phyloP scores from a whole-genome alignment of 2,329 filamentous ascomycete species.

The Calonectria honghensis region DNA sequence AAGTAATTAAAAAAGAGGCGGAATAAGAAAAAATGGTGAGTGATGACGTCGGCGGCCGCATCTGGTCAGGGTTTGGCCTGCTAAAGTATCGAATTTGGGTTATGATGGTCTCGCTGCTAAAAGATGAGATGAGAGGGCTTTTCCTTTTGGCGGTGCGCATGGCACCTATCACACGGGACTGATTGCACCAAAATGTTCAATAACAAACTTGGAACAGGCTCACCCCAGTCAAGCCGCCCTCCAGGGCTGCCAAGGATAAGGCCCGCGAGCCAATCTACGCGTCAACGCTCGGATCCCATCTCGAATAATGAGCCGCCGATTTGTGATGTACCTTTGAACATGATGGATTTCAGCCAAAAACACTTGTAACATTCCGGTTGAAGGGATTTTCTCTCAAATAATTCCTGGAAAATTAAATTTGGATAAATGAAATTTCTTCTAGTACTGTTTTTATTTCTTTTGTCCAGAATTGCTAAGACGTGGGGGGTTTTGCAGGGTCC shows the following conservation, averaged over 20 bases:
- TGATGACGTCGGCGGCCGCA: constrained; percentile 20
- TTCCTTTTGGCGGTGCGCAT: neutral
- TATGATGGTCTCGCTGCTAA: neutral
- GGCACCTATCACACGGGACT: neutral
- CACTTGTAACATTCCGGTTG: neutral
- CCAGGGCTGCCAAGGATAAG: neutral
- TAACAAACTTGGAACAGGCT: constrained; percentile 23
- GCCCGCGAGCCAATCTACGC: neutral
- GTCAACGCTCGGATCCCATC: neutral
- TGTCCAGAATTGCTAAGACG: no score
- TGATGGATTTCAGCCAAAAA: neutral
- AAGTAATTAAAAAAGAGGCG: neutral
- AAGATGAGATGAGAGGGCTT: constrained; percentile 13
- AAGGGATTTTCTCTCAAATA: no score
- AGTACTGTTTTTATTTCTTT: neutral
- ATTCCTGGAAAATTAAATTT: no score
- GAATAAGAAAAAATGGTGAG: neutral
- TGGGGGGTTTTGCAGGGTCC: neutral
- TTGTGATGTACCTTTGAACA: no score
- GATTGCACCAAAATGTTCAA: neutral
- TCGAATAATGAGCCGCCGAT: neutral
- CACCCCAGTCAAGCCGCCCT: neutral
- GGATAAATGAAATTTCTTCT: no score
- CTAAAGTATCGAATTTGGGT: neutral
- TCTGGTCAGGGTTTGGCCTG: neutral